phyloP scores from a whole-genome alignment of 495 filamentous ascomycete species.

The Monascus purpureus region DNA sequence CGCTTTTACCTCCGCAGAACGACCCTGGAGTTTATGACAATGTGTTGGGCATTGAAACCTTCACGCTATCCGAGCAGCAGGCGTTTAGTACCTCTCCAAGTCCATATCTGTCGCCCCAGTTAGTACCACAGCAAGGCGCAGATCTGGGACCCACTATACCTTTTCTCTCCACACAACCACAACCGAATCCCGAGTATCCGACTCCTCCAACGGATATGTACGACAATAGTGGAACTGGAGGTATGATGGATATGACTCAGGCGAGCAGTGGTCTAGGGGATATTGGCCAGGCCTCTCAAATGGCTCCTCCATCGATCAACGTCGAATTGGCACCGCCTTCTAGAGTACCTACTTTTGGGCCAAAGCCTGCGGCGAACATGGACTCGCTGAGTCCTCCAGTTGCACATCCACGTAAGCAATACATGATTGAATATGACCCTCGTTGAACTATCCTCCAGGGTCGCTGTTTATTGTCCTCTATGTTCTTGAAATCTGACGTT shows the following conservation, averaged over 20 bases:
- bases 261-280: conserved; percentile 30
- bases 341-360: conserved; percentile 52
- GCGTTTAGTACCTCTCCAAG: conserved; percentile 68
- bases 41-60: conserved; percentile 60
- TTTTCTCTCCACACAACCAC: conserved; percentile 35
- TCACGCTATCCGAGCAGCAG: conserved; percentile 67
- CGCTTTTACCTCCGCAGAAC: conserved; percentile 58
- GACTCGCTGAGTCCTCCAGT: conserved; percentile 70
- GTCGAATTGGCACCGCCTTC: conserved; percentile 89
- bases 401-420: conserved; percentile 29
- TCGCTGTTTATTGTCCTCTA: conserved; percentile 1
- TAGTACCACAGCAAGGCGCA: conserved; percentile 56
- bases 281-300: conserved; percentile 56
- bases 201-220: conserved; percentile 40
- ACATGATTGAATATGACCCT: conserved; percentile 40
- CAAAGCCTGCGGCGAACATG: conserved; percentile 45
- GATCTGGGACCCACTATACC: conserved; percentile 32
- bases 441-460: too few species aligned
- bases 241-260: conserved; percentile 13
- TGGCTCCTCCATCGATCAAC: conserved; percentile 80
- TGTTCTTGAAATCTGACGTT: conserved; percentile 7
- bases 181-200: conserved; percentile 31
- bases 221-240: conserved; percentile 26
- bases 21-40: conserved; percentile 63
- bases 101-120: conserved; percentile 71